Evolutionary conservation across 371 early-diverging fungal genomes (phyloP), one percentile per base, ranked within the genome.

Genomic region (Actinomortierella wolfii): DNA sequence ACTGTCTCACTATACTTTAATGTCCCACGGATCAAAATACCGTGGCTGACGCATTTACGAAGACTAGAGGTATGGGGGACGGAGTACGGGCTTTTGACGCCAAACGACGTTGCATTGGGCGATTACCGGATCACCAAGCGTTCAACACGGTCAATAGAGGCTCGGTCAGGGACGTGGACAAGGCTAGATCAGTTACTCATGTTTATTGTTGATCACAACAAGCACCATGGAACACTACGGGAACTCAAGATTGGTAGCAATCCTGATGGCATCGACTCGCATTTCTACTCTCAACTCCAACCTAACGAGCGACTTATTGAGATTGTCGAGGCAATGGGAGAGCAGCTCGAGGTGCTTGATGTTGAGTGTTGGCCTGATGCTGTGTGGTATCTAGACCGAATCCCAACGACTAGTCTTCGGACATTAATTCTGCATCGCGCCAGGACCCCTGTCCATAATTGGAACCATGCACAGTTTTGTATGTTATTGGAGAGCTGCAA

Each of bases 241-340:
- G 67, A 73, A 50, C 60, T 73, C 1, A 62, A 63, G 57, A 73
- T 73, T n/a, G 74, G 63, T 18, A 39, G 62, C 43, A 63, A 57
- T 21, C 39, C 44, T 1, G 59, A 59, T 0, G 11, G 24, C 20
- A 2, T 21, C 1, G n/a, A n/a, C n/a, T n/a, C n/a, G n/a, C n/a
- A n/a, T n/a, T n/a, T n/a, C n/a, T n/a, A n/a, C n/a, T n/a, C n/a
- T n/a, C 42, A 42, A 14, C n/a, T 42, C 21, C 41, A 62, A 25
- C 62, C 66, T 6, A 47, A 40, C 11, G 13, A 20, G n/a, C 60
- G 54, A 3, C 51, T 73, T 17, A 51, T 73, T 4, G 64, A 67
- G 28, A 58, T 73, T 7, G 67, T 73, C 14, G 74, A 73, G 61
- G 74, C 64, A 1, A 73, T 73, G 67, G 74, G 74, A 6, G 67